Percentiles rank a stretch among this genome's conserved stretches.
These are phyloP conservation scores for Arachnomyces sp. DNA, from an alignment of 2,329 filamentous ascomycete genomes.

Conservation along the genomic window DNA sequence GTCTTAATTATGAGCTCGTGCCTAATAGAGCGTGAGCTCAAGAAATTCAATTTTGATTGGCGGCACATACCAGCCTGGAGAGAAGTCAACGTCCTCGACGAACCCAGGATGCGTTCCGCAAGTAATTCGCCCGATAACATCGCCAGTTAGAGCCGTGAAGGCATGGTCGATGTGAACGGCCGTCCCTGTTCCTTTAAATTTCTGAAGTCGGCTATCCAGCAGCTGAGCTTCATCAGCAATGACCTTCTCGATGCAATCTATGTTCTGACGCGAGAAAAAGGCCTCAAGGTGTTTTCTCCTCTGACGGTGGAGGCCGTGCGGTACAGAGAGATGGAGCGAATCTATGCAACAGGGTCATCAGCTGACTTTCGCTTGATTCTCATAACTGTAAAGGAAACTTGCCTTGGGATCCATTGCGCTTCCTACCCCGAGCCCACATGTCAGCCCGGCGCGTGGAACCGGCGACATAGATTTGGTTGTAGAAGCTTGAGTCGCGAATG, in stretches of 20 bases:
- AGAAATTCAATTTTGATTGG: background rate
- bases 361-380: too few relatives aligned
- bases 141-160: conserved; percentile 19
- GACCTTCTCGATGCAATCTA: too few relatives aligned
- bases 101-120: background rate
- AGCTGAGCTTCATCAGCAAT: conserved; percentile 1
- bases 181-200: conserved; percentile 10
- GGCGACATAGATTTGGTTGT: conserved; percentile 14
- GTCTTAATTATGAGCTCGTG: background rate
- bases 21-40: conserved; percentile 2
- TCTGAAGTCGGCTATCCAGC: conserved; percentile 6
- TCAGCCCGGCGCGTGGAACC: conserved; percentile 8
- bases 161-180: conserved; percentile 18
- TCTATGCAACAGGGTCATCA: too few relatives aligned
- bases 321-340: too few relatives aligned
- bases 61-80: conserved; percentile 8
- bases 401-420: conserved; percentile 1
- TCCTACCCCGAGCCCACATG: conserved; percentile 9
- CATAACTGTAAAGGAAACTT: conserved; percentile 10
- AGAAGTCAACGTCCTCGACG: conserved; percentile 3
- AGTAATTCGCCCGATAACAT: conserved; percentile 15
- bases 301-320: too few relatives aligned
- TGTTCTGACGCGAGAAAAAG: too few relatives aligned
- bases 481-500: conserved; percentile 13
- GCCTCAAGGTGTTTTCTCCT: too few relatives aligned